phyloP scores from a whole-genome alignment of 352 stramenopile genomes.

The Pythium utonaiense region DNA sequence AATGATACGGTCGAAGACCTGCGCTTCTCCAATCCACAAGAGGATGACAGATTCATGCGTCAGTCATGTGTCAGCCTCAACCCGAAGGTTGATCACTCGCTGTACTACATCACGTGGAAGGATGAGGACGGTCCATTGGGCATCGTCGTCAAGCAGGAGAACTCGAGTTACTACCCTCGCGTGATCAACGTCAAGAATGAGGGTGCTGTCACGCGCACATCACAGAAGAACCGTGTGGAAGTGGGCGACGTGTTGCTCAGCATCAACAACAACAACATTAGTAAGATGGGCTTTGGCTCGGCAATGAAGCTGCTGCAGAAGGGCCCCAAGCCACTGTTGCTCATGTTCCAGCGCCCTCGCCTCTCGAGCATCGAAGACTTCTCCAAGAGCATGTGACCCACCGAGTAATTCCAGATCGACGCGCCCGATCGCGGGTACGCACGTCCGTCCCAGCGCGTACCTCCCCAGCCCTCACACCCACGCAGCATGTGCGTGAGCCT shows the following conservation, averaged over 20 bases:
- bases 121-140: conserved; percentile 81
- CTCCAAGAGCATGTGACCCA: conserved; percentile 28
- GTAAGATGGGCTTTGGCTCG: conserved; percentile 84
- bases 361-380: conserved; percentile 28
- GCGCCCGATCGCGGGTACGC: neutral
- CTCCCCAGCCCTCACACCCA: neutral
- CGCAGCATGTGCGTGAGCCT: neutral
- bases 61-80: conserved; percentile 77
- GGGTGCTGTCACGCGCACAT: conserved; percentile 71
- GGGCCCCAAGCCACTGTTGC: conserved; percentile 77
- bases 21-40: conserved; percentile 60
- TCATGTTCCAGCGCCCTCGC: conserved; percentile 82
- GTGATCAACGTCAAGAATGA: conserved; percentile 89
- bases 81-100: conserved; percentile 76
- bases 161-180: conserved; percentile 80
- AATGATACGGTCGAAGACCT: conserved; percentile 67
- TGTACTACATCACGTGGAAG: conserved; percentile 90
- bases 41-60: conserved; percentile 59
- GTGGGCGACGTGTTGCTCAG: conserved; percentile 79
- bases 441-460: conserved; percentile 2
- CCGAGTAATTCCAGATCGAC: neutral
- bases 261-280: conserved; percentile 92
- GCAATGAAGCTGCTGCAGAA: conserved; percentile 86
- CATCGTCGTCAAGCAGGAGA: conserved; percentile 86
- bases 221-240: conserved; percentile 81